Evolutionary conservation across 2,329 filamentous ascomycete species (phyloP), one percentile per base, ranked within the genome.

Genomic region (Fonsecaea erecta): DNA sequence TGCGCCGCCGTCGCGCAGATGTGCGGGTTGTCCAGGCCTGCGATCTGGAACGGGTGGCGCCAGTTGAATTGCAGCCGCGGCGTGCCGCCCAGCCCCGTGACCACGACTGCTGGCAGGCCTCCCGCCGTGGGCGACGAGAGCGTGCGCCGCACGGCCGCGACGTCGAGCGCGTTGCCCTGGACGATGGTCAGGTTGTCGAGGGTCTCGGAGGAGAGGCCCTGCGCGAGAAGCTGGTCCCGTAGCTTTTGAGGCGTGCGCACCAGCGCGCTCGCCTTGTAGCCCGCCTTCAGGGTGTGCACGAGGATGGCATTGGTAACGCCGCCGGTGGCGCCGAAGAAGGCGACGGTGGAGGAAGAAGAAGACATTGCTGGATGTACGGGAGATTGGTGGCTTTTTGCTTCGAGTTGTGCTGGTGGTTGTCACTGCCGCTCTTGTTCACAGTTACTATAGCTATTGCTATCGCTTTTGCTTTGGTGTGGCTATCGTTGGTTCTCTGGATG

Each of bases 271-370:
- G 76, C 77, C 62, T 75, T 74, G 71, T 82, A 77, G 52, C 80
- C 80, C 2, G 78, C 78, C 30, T 77, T 73, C 48, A 85, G 76
- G 4, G 82, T 74, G 21, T 74, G 73, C 24, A 78, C 77, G 18
- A 85, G 79, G 52, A 78, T 77, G 30, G 78, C 71, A 52, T 79
- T 75, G 37, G 78, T 77, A 66, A 79, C 80, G 55, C 82, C 83
- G 62, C 81, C 82, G 24, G 83, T 85, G 26, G 82, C 81, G 53
- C 83, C 83, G 67, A 85, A 79, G 75, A 85, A 84, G 46, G 81
- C 80, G 60, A 84, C 71, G 34, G 77, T 80, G 55, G 64, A 73
- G 43, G 54, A 61, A 55, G 61, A 59, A 57, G 59, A 66, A 24
- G 40, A 3, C 52, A 8, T 28, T 11, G 30, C 16, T 6, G n/a